Evolutionary conservation across 2,329 filamentous ascomycete genomes (phyloP).

Genomic region (Corinectria fuckeliana): DNA sequence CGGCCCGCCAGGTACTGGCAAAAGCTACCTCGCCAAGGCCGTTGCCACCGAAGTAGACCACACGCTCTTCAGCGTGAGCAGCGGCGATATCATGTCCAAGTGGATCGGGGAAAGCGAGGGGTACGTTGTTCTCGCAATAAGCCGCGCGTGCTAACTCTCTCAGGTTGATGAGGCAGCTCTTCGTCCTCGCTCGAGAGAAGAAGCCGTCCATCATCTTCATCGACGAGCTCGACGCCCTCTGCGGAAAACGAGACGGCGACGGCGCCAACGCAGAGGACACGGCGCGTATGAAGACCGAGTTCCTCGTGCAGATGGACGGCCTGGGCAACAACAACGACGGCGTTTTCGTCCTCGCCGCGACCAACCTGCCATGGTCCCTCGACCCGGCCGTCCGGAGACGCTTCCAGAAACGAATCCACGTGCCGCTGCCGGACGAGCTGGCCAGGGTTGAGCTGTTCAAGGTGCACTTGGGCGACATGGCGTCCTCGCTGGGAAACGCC

Average conservation of each 20-base stretch:
- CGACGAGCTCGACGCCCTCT: conserved; percentile 20
- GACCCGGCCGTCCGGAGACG: conserved; percentile 14
- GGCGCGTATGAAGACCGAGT: conserved; percentile 15
- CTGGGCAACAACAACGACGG: conserved; percentile 12
- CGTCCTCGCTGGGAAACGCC: not conserved
- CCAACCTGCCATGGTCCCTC: conserved; percentile 17
- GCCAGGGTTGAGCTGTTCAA: conserved; percentile 15
- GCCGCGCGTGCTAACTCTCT: not conserved
- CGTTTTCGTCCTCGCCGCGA: conserved; percentile 17
- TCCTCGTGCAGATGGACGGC: conserved; percentile 20
- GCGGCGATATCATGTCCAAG: conserved; percentile 15
- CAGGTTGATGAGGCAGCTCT: conserved; percentile 17
- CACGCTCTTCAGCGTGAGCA: conserved; percentile 14
- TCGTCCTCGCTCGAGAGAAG: conserved; percentile 17
- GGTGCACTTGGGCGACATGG: conserved; percentile 14
- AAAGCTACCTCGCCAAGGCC: conserved; percentile 20
- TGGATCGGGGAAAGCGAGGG: conserved; percentile 12
- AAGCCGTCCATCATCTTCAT: conserved; percentile 24
- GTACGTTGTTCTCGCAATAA: not conserved
- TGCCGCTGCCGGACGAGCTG: conserved; percentile 12
- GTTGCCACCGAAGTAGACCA: conserved; percentile 14
- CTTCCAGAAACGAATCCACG: conserved; percentile 20
- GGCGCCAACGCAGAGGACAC: conserved; percentile 3
- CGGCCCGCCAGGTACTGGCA: conserved; percentile 19
- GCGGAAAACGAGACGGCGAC: conserved; percentile 5